These are phyloP conservation scores for Echites panduratus DNA, from an alignment of 257 asterid species.

Conservation along the genomic window DNA sequence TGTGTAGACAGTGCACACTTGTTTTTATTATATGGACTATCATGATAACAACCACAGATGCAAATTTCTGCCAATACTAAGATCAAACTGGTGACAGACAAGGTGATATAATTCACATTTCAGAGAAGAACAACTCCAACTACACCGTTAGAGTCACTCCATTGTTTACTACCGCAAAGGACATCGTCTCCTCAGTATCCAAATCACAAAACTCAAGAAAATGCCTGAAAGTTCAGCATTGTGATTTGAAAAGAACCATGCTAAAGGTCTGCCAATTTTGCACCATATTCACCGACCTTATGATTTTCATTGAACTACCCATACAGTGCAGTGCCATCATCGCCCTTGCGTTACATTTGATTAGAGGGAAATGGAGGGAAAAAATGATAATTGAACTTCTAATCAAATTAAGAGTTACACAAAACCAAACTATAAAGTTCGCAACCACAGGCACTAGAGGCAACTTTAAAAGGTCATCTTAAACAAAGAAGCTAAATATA, in stretches of 20 bases:
- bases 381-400: neutral
- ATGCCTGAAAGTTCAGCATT: neutral
- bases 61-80: neutral
- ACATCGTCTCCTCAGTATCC: neutral
- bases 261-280: neutral
- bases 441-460: neutral
- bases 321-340: neutral
- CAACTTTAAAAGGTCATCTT: neutral
- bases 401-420: neutral
- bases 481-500: neutral
- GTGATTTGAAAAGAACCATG: neutral
- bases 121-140: neutral
- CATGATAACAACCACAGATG: neutral
- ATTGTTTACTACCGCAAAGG: neutral
- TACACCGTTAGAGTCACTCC: neutral
- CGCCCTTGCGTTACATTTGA: neutral
- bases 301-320: neutral
- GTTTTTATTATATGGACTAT: neutral
- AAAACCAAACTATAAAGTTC: neutral
- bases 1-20: neutral
- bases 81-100: neutral
- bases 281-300: neutral
- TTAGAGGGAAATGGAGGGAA: neutral
- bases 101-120: neutral
- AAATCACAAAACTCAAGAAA: neutral